Evolutionary conservation across 805 yeast genomes (phyloP).

Genomic region (Blastobotrys parvus): DNA sequence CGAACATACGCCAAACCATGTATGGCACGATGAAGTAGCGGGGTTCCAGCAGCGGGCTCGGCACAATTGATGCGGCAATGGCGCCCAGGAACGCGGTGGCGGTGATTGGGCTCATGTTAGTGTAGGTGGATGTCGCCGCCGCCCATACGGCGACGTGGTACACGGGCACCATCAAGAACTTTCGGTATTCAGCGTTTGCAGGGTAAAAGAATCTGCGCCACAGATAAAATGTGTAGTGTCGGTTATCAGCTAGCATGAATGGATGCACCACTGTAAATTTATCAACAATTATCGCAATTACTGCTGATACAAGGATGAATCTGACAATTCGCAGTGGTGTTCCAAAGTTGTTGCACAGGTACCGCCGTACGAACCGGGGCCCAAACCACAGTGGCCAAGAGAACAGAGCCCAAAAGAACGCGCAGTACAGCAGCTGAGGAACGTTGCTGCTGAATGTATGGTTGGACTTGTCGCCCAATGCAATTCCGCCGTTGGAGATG

Average conservation of each 20-base stretch:
- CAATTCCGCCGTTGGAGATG: constrained; percentile 66
- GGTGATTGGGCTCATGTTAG: constrained; percentile 28
- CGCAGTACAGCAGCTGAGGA: constrained; percentile 76
- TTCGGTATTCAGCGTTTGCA: constrained; percentile 25
- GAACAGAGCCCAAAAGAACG: constrained; percentile 52
- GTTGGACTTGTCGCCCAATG: constrained; percentile 86
- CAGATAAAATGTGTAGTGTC: constrained; percentile 87
- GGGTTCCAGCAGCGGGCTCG: constrained; percentile 91
- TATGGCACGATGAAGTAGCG: constrained; percentile 83
- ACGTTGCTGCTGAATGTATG: constrained; percentile 65
- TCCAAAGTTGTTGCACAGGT: constrained; percentile 30
- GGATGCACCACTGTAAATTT: constrained; percentile 69
- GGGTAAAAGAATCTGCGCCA: constrained; percentile 57
- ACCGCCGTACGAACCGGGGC: constrained; percentile 31
- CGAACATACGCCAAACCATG: constrained; percentile 57
- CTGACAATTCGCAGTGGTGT: constrained; percentile 10
- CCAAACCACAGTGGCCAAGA: constrained; percentile 71
- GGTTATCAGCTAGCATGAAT: constrained; percentile 83
- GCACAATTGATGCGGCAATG: constrained; percentile 54
- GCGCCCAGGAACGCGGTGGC: constrained; percentile 42
- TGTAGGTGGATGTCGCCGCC: constrained; percentile 26
- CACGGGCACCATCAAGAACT: constrained; percentile 48
- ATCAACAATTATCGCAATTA: constrained; percentile 12
- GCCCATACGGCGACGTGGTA: constrained; percentile 48
- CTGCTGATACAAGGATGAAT: constrained; percentile 6